Base-by-base conservation (phyloP, 2,329 filamentous ascomycete genomes). In the Penicillium sp. region DNA sequence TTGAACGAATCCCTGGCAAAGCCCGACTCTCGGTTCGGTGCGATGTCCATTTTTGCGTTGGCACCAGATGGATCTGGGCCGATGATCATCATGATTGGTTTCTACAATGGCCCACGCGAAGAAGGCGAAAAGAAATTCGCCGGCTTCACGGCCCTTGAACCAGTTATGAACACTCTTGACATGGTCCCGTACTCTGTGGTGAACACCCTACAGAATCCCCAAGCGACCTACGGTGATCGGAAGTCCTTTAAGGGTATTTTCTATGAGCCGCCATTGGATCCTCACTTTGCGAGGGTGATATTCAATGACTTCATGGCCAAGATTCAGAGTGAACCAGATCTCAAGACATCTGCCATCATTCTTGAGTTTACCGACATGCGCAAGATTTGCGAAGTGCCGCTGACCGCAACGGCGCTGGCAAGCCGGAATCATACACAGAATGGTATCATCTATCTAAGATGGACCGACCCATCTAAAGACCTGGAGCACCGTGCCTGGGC, bases 21-120 rank as follows among this genome's bases (percentile, higher is more conserved):
- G 1, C 84, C 83, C 0, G 82, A 86, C 14, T 78, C 80, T 9
- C 80, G 84, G 55, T 84, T 83, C 2, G 67, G 62, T 1, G 68
- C 68, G 2, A 65, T 74, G 40, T 67, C 62, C 28, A 55, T 72
- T 38, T 59, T 68, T 11, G 55, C 68, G 0, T 64, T 67, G 14
- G 73, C 72, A 0, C 69, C 69, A 0, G 67, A 63, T 19, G 64
- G 65, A 1, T 65, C 67, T 3, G 60, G 65, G 10, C 72, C 74
- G 0, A 64, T 73, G 55, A 60, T 71, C 11, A 56, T 70, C 16
- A 62, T 71, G 6, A 56, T 68, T 7, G 58, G 70, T 26, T 71
- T 74, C 54, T 75, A 73, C 55, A 75, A 76, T 41, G 75, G 76
- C 17, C 66, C 65, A 9, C 67, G 67, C 12, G 65, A 70, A 7